phyloP scores from a whole-genome alignment of 164 flowering plant genomes.

The Buxus sempervirens region DNA sequence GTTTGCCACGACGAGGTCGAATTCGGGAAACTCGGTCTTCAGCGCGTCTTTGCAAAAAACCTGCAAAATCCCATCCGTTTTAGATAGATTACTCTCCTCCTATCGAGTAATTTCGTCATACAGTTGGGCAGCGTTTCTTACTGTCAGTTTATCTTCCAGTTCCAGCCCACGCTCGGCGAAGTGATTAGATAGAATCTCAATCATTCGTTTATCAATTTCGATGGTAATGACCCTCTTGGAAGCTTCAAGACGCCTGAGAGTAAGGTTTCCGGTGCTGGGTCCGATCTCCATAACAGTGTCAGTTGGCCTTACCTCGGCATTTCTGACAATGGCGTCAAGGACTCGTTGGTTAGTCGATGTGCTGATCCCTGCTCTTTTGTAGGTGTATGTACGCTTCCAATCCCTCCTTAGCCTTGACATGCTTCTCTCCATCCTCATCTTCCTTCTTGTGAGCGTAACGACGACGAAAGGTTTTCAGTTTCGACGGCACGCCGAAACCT shows the following conservation, averaged over 20 bases:
- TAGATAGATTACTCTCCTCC: neutral
- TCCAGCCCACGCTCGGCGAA: no score
- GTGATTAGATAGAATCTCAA: slow-evolving; percentile 55
- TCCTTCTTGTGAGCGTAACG: neutral
- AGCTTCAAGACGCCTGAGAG: slow-evolving; percentile 71
- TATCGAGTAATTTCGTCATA: no score
- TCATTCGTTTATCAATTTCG: slow-evolving; percentile 81
- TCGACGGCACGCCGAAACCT: no score
- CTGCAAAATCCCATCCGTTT: slow-evolving; percentile 39
- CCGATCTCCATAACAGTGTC: slow-evolving; percentile 92
- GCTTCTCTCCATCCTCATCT: slow-evolving; percentile 15
- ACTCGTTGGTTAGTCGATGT: slow-evolving; percentile 69
- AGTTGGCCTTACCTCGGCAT: slow-evolving; percentile 42
- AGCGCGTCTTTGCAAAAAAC: slow-evolving; percentile 65
- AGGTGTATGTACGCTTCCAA: slow-evolving; percentile 31
- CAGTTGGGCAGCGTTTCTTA: no score
- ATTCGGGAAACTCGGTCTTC: slow-evolving; percentile 69
- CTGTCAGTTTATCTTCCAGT: no score
- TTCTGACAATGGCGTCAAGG: slow-evolving; percentile 68
- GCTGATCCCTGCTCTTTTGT: slow-evolving; percentile 85
- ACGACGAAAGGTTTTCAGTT: no score
- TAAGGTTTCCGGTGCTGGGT: slow-evolving; percentile 97
- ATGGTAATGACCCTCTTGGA: slow-evolving; percentile 64
- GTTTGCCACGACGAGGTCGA: slow-evolving; percentile 86
- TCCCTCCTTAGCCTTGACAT: slow-evolving; percentile 10